These are phyloP conservation scores for Dryas octopetala DNA, from an alignment of 306 rosid species.

Conservation along the genomic window DNA sequence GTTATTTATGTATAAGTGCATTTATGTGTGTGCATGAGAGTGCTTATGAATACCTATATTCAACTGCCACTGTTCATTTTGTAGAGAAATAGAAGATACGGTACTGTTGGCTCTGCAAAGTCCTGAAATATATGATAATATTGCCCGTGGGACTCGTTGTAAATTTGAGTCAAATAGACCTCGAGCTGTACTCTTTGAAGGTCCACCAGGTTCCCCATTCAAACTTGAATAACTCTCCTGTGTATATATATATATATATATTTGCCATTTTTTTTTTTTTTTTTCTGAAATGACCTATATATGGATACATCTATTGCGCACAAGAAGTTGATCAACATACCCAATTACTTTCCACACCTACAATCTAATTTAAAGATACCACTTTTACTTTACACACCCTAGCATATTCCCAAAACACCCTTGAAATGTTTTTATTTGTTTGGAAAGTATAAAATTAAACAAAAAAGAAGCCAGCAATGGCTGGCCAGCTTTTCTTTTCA, in stretches of 20 bases:
- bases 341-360: too few relatives aligned
- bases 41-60: slow-evolving; percentile 15
- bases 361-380: too few relatives aligned
- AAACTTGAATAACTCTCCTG: background rate
- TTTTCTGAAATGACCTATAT: too few relatives aligned
- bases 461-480: background rate
- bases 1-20: slow-evolving; percentile 10
- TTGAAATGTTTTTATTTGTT: background rate
- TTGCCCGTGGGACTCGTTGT: slow-evolving; percentile 75
- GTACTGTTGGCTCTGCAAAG: slow-evolving; percentile 75
- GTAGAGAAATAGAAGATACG: slow-evolving; percentile 83
- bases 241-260: background rate
- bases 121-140: slow-evolving; percentile 85
- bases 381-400: too few relatives aligned
- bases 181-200: slow-evolving; percentile 93
- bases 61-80: slow-evolving; percentile 21
- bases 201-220: slow-evolving; percentile 72
- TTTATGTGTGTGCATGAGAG: slow-evolving; percentile 9
- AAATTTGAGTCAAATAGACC: slow-evolving; percentile 90
- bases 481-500: background rate
- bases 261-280: background rate
- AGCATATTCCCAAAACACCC: background rate
- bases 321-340: too few relatives aligned
- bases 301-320: too few relatives aligned
- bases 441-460: too few relatives aligned